Evolutionary conservation across 495 filamentous ascomycete species (phyloP).

Genomic region (Talaromyces proteolyticus): DNA sequence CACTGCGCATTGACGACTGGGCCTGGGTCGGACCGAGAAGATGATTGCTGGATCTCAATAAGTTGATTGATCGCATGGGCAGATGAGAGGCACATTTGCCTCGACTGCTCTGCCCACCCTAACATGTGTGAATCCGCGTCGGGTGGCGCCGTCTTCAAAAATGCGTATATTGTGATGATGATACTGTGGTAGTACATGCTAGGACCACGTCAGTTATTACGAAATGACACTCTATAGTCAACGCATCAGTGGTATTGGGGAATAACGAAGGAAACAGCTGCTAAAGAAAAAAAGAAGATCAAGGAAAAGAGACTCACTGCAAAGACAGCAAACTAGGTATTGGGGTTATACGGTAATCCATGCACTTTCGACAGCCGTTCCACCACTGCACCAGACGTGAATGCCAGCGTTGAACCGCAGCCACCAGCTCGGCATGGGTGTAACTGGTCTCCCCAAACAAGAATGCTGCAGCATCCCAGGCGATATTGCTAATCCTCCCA

Average conservation of each 20-base stretch:
- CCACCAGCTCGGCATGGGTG: not conserved
- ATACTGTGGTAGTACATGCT: slow-evolving; percentile 25
- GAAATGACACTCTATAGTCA: not conserved
- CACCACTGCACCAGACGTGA: slow-evolving; percentile 3
- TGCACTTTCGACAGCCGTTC: not conserved
- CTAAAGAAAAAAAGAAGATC: not conserved
- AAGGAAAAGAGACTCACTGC: not conserved
- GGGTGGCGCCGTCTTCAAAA: slow-evolving; percentile 7
- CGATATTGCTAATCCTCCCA: slow-evolving; percentile 5
- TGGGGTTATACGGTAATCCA: not conserved
- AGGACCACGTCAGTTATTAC: not conserved
- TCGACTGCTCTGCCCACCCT: slow-evolving; percentile 8
- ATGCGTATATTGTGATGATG: slow-evolving; percentile 20
- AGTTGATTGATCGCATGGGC: slow-evolving; percentile 23
- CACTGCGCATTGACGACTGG: slow-evolving; percentile 28
- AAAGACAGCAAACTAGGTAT: slow-evolving; percentile 1
- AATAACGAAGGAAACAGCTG: not conserved
- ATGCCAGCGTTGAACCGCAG: slow-evolving; percentile 3
- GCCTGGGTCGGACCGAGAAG: slow-evolving; percentile 26
- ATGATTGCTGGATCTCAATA: slow-evolving; percentile 19
- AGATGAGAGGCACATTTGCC: slow-evolving; percentile 14
- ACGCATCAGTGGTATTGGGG: not conserved
- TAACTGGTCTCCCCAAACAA: slow-evolving; percentile 8
- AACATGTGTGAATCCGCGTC: not conserved
- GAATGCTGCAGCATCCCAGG: slow-evolving; percentile 8